phyloP scores from a whole-genome alignment of 371 early-diverging fungal species.

The Nematocida major region DNA sequence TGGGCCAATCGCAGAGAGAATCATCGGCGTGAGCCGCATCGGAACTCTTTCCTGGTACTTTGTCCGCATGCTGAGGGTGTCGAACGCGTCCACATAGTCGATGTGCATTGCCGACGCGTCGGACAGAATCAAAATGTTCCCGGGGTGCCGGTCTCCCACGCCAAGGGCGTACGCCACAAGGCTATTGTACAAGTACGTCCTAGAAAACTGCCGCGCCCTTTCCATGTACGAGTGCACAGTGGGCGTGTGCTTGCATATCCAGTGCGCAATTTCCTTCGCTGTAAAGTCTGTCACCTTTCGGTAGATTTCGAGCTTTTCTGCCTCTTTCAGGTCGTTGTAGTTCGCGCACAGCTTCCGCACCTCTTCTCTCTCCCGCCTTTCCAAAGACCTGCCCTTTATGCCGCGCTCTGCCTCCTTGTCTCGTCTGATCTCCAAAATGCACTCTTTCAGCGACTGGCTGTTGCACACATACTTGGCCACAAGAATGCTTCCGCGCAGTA shows the following conservation, averaged over 20 bases:
- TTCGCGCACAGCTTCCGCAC: background rate
- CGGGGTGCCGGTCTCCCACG: constrained; percentile 24
- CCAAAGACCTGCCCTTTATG: background rate
- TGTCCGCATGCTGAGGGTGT: constrained; percentile 6
- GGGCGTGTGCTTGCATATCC: background rate
- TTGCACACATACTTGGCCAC: background rate
- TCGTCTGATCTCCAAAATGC: background rate
- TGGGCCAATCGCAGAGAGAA: background rate
- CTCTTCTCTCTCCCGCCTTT: background rate
- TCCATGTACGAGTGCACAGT: background rate
- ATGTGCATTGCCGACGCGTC: constrained; percentile 6
- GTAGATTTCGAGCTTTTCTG: constrained; percentile 29
- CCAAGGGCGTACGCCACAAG: constrained; percentile 5
- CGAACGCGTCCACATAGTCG: constrained; percentile 20
- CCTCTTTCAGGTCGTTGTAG: constrained; percentile 15
- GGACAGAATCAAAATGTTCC: constrained; percentile 9
- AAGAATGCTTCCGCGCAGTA: background rate
- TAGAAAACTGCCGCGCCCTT: background rate
- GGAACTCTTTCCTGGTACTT: constrained; percentile 12
- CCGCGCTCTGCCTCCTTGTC: background rate
- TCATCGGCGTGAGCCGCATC: constrained; percentile 19
- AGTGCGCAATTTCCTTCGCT: background rate
- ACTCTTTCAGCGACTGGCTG: constrained; percentile 15
- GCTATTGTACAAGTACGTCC: constrained; percentile 14
- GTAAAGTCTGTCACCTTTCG: constrained; percentile 1